Base-by-base conservation (phyloP, 495 filamentous ascomycete genomes). In the Letharia lupina region DNA sequence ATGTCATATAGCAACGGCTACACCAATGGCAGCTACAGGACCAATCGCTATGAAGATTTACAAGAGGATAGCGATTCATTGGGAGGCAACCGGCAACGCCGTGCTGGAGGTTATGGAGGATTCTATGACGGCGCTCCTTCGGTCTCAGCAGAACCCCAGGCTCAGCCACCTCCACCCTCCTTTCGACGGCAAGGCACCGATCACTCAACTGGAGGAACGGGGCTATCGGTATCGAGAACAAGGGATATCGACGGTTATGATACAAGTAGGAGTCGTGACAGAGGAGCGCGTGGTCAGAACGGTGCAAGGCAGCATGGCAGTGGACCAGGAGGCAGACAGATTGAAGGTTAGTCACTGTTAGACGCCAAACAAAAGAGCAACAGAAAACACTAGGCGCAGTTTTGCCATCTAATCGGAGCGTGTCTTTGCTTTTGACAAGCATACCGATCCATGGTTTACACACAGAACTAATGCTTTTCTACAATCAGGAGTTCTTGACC, bases 401-500 rank as follows among this genome's bases (percentile, higher is more conserved):
- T 20, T 3, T 39, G 2, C 54, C 11, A 7, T 57, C 6, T 16
- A 37, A 9, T 57, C 10, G 6, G 15, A 37, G 23, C 12, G 28
- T 1, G 4, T 7, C 11, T 8, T 16, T 33, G 28, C 11, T 54
- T 54, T 33, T 0, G 39, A 37, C 16, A 37, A 57, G 28, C 23
- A 57, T 57, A 4, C 6, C 10, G 33, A 57, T 33, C 54, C 15
- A 18, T 3, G 10, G 2, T 20, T 1, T 37, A 35, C 16, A 37
- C 6, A 23, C 31, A 37, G 33, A 37, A 33, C 54, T 57, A 37
- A 57, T 11, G 15, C 31, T 37, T 20, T 57, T 33, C 16, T 33
- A 6, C 16, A 16, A 57, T 20, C 8, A 57, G 54, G 85, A 69
- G 81, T 90, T 52, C 74, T 91, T 16, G 76, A 81, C 42, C 80